Conservation (phyloP, 345 rosid species). For the Heritiera fomes region DNA sequence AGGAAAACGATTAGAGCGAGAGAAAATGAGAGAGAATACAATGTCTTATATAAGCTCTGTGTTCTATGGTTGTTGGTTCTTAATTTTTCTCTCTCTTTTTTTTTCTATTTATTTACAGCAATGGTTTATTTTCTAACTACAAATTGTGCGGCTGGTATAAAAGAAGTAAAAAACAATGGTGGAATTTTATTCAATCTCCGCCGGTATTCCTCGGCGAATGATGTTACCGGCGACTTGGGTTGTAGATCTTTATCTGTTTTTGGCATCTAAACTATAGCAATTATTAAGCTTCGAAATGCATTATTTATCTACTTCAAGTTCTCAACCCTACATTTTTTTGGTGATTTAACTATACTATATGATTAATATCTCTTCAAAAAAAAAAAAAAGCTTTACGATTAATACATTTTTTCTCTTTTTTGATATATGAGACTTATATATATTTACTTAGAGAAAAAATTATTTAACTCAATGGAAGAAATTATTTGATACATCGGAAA, state of each 20-base stretch:
- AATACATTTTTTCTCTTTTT: too few relatives aligned
- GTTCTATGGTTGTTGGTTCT: constrained; percentile 16
- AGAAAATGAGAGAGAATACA: constrained; percentile 29
- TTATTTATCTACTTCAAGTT: too few relatives aligned
- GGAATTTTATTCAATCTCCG: not conserved
- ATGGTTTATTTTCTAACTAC: constrained; percentile 23
- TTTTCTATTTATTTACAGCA: not conserved
- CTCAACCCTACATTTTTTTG: too few relatives aligned
- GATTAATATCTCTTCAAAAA: too few relatives aligned
- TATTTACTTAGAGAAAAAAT: too few relatives aligned
- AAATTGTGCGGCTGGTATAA: constrained; percentile 26
- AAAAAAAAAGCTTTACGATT: too few relatives aligned
- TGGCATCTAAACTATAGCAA: too few relatives aligned
- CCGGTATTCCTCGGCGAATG: constrained; percentile 1
- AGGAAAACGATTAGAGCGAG: constrained; percentile 18
- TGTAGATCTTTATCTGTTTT: not conserved
- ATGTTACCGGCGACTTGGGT: not conserved
- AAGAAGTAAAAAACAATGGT: constrained; percentile 22
- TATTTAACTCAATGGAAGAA: too few relatives aligned
- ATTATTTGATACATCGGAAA: too few relatives aligned
- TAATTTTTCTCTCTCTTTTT: not conserved
- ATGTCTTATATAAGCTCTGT: constrained; percentile 40
- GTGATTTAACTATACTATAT: too few relatives aligned
- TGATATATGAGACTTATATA: too few relatives aligned
- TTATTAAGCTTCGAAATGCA: too few relatives aligned